Conservation (phyloP, 306 rosid genomes). For the Gleditsia sinensis region DNA sequence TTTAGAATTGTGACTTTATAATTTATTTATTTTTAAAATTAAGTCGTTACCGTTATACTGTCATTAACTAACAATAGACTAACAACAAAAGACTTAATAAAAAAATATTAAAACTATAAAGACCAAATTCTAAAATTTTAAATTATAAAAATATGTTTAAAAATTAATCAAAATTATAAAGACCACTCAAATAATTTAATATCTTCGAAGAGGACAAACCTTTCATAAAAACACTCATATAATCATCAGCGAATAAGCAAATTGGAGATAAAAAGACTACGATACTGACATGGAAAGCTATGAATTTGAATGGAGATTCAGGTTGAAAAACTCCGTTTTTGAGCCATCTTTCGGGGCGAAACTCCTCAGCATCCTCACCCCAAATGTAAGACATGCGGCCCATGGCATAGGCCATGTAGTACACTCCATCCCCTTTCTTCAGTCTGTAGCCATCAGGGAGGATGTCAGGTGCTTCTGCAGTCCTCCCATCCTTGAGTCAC, state of each 20-base stretch:
- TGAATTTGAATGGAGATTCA: slow-evolving; percentile 75
- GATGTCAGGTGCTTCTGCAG: slow-evolving; percentile 49
- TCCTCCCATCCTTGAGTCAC: slow-evolving; percentile 61
- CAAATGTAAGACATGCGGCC: slow-evolving; percentile 77
- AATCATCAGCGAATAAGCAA: background rate
- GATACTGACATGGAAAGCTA: slow-evolving; percentile 75
- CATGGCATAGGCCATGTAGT: slow-evolving; percentile 68
- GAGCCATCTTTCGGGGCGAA: slow-evolving; percentile 80
- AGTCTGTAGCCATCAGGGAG: slow-evolving; percentile 78
- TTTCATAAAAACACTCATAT: no score
- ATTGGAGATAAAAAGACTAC: background rate
- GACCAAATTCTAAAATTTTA: no score
- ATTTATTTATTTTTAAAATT: no score
- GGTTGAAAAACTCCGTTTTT: slow-evolving; percentile 56
- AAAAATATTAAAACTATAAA: no score
- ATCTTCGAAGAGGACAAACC: no score
- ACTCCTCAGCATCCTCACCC: slow-evolving; percentile 73
- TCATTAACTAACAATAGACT: no score
- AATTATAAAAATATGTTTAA: no score
- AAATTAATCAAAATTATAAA: no score
- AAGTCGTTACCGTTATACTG: no score
- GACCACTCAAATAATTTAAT: no score
- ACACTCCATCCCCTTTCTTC: slow-evolving; percentile 64
- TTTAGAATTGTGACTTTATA: no score
- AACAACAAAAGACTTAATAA: no score